phyloP scores from a whole-genome alignment of 176 grass and related monocot species.

The Bromus sterilis region DNA sequence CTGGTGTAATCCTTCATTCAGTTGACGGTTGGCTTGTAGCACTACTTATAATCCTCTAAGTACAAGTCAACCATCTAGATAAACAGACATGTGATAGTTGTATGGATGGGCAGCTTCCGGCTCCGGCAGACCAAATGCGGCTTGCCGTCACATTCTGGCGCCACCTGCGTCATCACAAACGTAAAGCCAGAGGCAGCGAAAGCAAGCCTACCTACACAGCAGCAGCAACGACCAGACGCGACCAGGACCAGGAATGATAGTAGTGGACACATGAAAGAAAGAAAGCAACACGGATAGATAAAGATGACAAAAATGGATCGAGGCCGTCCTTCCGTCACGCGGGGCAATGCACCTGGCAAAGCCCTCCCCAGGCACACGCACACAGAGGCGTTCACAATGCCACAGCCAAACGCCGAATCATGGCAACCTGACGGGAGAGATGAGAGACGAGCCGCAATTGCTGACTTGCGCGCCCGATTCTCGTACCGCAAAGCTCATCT shows the following conservation, averaged over 20 bases:
- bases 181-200: background rate
- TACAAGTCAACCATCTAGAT: background rate
- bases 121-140: background rate
- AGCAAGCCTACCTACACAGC: background rate
- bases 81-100: background rate
- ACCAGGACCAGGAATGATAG: background rate
- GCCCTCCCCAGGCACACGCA: too few relatives aligned
- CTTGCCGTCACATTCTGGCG: background rate
- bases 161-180: background rate
- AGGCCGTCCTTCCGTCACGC: background rate
- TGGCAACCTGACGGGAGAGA: conserved; percentile 23
- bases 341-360: conserved; percentile 25
- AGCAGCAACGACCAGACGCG: background rate
- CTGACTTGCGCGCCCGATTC: conserved; percentile 35
- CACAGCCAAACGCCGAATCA: too few relatives aligned
- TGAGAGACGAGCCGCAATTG: conserved; percentile 19
- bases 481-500: conserved; percentile 27
- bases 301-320: conserved; percentile 20
- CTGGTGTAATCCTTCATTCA: background rate
- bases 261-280: conserved; percentile 24
- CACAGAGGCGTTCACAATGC: too few relatives aligned
- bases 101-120: background rate
- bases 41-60: too few relatives aligned
- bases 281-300: conserved; percentile 25
- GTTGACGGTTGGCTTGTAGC: too few relatives aligned